These are phyloP conservation scores for Malassezia equina DNA, from an alignment of 1,284 basidiomycete genomes.

Conservation along the genomic window DNA sequence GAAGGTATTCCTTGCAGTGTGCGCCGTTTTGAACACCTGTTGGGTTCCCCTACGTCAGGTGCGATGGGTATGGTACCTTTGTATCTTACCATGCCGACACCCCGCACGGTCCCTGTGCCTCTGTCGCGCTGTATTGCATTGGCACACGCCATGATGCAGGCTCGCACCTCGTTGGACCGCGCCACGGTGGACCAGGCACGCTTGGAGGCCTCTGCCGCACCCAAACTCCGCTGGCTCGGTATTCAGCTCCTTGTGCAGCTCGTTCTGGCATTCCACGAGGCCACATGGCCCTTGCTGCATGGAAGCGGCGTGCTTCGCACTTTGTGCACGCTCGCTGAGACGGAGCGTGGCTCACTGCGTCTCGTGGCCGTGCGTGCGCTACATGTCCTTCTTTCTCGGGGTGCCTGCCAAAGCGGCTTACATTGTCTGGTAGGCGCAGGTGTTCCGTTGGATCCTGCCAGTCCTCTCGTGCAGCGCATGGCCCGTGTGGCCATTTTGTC, in stretches of 20 bases:
- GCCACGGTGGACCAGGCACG: conserved; percentile 19
- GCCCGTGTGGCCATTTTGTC: conserved; percentile 20
- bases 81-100: conserved; percentile 49
- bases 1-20: conserved; percentile 18
- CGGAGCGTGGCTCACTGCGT: neutral
- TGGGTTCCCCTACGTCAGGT: conserved; percentile 8
- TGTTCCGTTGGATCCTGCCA: conserved; percentile 26
- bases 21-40: conserved; percentile 16
- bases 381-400: conserved; percentile 14
- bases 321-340: conserved; percentile 22
- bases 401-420: neutral
- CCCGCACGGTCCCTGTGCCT: conserved; percentile 64
- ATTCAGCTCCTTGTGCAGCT: conserved; percentile 21
- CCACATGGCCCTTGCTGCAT: conserved; percentile 10
- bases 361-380: conserved; percentile 22
- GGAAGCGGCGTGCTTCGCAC: conserved; percentile 16
- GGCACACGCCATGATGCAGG: conserved; percentile 50
- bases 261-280: conserved; percentile 15
- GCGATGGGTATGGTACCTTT: conserved; percentile 13
- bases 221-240: conserved; percentile 19
- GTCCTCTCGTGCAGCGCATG: conserved; percentile 21
- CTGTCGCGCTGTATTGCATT: conserved; percentile 53
- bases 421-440: neutral
- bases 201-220: conserved; percentile 16
- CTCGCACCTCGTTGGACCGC: neutral